A percentile compares a stretch with the other conserved stretches of the same genome.
Conservation (phyloP, 2,329 filamentous ascomycete genomes). For the Fusarium sp. region DNA sequence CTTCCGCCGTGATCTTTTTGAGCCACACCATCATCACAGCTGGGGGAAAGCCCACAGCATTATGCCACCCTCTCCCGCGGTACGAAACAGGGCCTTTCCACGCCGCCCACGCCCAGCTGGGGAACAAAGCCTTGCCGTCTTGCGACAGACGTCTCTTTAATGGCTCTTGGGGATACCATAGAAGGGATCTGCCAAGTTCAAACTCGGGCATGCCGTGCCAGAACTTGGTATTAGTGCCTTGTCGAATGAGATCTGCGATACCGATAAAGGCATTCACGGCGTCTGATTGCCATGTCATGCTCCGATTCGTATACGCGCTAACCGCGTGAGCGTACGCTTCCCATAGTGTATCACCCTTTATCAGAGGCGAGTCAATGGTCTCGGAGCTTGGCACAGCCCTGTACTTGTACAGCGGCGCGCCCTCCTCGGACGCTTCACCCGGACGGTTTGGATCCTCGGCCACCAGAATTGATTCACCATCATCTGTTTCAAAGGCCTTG, state of each 20-base stretch:
- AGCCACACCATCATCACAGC: conserved; percentile 9
- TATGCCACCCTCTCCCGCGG: conserved; percentile 15
- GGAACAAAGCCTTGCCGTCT: conserved; percentile 8
- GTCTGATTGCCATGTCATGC: conserved; percentile 23
- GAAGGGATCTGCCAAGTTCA: background rate
- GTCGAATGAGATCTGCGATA: conserved; percentile 17
- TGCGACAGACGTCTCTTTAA: conserved; percentile 1
- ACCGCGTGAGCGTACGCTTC: conserved; percentile 17
- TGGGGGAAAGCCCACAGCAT: conserved; percentile 8
- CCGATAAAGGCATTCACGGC: conserved; percentile 25
- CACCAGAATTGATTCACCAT: conserved; percentile 6
- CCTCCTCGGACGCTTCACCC: background rate
- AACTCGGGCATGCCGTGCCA: conserved; percentile 26
- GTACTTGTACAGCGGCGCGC: conserved; percentile 8
- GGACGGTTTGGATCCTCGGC: conserved; percentile 10
- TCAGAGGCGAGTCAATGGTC: conserved; percentile 6
- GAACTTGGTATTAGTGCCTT: conserved; percentile 22
- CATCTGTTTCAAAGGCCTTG: conserved; percentile 15
- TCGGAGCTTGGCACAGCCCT: conserved; percentile 5
- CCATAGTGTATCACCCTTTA: conserved; percentile 9
- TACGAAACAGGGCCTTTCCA: conserved; percentile 21
- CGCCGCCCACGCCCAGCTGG: conserved; percentile 24
- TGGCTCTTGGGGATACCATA: conserved; percentile 15
- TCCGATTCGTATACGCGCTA: conserved; percentile 16
- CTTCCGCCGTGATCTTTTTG: background rate